phyloP scores from a whole-genome alignment of 768 basidiomycete genomes.

The Kwoniella dejecticola region DNA sequence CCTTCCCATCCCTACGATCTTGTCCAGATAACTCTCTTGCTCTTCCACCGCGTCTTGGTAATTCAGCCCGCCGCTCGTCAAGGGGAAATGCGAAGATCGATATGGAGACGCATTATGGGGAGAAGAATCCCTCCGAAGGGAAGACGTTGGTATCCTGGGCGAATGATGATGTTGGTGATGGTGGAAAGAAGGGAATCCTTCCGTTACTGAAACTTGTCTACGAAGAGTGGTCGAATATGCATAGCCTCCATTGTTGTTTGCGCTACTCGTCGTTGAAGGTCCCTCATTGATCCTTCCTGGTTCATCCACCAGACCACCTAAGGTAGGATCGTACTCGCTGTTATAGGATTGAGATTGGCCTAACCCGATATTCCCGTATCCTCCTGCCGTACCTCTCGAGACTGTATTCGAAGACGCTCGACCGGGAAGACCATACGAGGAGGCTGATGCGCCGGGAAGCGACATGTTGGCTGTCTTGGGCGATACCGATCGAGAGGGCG shows the following conservation, averaged over 20 bases:
- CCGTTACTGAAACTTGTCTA: slow-evolving; percentile 31
- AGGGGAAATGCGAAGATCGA: slow-evolving; percentile 13
- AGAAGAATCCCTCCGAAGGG: slow-evolving; percentile 6
- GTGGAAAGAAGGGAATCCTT: slow-evolving; percentile 17
- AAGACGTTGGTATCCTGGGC: not conserved
- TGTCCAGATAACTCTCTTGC: slow-evolving; percentile 14
- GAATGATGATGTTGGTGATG: slow-evolving; percentile 7
- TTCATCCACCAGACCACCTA: slow-evolving; percentile 20
- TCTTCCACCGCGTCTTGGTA: slow-evolving; percentile 4
- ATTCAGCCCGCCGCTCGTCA: slow-evolving; percentile 2
- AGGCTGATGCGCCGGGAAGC: slow-evolving; percentile 12
- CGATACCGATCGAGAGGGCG: slow-evolving; percentile 28
- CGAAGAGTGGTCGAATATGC: slow-evolving; percentile 50
- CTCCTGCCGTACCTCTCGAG: slow-evolving; percentile 6
- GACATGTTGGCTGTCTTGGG: slow-evolving; percentile 14
- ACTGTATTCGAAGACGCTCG: slow-evolving; percentile 6
- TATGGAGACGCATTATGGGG: slow-evolving; percentile 13
- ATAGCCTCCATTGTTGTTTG: slow-evolving; percentile 24
- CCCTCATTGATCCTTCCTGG: not conserved
- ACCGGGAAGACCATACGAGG: slow-evolving; percentile 12
- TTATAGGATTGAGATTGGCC: not conserved
- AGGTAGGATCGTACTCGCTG: slow-evolving; percentile 12
- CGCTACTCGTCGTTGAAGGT: not conserved
- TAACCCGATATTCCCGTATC: slow-evolving; percentile 6
- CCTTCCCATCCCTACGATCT: slow-evolving; percentile 25